Evolutionary conservation across 257 asterid species (phyloP).

Genomic region (Lantana camara): DNA sequence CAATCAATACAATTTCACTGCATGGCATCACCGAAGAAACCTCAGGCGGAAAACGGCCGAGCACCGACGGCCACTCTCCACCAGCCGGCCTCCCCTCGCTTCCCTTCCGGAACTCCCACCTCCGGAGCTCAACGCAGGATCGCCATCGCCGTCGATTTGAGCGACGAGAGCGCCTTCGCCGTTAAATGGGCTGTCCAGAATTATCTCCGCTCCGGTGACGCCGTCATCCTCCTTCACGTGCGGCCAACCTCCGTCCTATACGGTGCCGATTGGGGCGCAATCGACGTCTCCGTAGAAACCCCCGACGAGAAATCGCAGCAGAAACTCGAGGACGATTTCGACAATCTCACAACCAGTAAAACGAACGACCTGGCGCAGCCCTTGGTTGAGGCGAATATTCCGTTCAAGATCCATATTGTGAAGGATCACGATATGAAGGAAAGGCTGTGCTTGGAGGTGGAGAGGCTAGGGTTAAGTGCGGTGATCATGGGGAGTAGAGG

Average conservation of each 20-base stretch:
- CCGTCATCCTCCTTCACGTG: slow-evolving; percentile 77
- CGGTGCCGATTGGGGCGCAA: slow-evolving; percentile 81
- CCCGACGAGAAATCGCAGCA: slow-evolving; percentile 62
- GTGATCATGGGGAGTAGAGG: slow-evolving; percentile 88
- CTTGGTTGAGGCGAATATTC: slow-evolving; percentile 58
- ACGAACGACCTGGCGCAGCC: slow-evolving; percentile 73
- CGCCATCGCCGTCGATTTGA: slow-evolving; percentile 80
- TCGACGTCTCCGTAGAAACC: slow-evolving; percentile 42
- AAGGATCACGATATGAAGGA: slow-evolving; percentile 88
- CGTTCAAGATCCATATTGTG: slow-evolving; percentile 77
- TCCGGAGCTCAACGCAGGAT: slow-evolving; percentile 56
- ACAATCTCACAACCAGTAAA: slow-evolving; percentile 58
- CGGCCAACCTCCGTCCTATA: slow-evolving; percentile 60
- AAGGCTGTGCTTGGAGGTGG: slow-evolving; percentile 76
- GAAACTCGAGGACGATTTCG: slow-evolving; percentile 69
- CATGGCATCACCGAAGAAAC: slow-evolving; percentile 58
- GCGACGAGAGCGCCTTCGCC: slow-evolving; percentile 75
- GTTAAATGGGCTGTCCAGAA: slow-evolving; percentile 79
- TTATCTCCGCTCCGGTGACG: slow-evolving; percentile 74
- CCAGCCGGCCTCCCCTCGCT: slow-evolving; percentile 73
- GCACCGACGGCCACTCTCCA: slow-evolving; percentile 52
- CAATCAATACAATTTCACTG: slow-evolving; percentile 21
- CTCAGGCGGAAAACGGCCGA: slow-evolving; percentile 41
- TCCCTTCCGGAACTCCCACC: slow-evolving; percentile 54
- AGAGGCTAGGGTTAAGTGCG: slow-evolving; percentile 73